These are phyloP conservation scores for Passalora sequoiae DNA, from an alignment of 2,329 filamentous ascomycete genomes.

Conservation along the genomic window DNA sequence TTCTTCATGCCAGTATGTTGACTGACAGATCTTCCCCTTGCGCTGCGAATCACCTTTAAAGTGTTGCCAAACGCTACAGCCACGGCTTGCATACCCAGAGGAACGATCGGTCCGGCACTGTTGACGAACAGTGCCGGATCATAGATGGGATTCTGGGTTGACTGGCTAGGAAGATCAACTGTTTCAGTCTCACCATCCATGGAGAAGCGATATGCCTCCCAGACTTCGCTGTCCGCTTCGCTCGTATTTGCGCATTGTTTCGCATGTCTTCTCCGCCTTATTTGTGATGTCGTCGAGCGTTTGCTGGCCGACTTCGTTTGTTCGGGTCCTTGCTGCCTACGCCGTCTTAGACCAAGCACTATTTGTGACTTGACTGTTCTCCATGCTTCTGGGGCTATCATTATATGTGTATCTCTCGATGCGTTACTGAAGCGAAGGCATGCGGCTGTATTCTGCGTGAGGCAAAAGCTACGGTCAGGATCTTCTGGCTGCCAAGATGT, in stretches of 20 bases:
- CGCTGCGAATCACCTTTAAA: constrained; percentile 57
- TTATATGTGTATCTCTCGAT: constrained; percentile 8
- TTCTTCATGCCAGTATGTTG: constrained; percentile 9
- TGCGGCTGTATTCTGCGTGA: constrained; percentile 9
- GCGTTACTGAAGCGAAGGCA: constrained; percentile 16
- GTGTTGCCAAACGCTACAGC: constrained; percentile 68
- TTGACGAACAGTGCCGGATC: constrained; percentile 55
- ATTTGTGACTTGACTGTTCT: constrained; percentile 19
- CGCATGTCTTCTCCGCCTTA: constrained; percentile 13
- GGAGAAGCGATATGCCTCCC: constrained; percentile 53
- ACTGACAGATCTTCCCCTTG: constrained; percentile 14
- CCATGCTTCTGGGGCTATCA: constrained; percentile 22
- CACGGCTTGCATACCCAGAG: constrained; percentile 59
- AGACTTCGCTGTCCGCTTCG: constrained; percentile 35
- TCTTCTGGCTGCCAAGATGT: constrained; percentile 26
- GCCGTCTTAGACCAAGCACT: constrained; percentile 26
- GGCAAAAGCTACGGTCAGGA: constrained; percentile 29
- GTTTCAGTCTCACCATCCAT: constrained; percentile 43
- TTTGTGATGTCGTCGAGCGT: constrained; percentile 8
- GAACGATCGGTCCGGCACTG: constrained; percentile 59
- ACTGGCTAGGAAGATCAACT: constrained; percentile 41
- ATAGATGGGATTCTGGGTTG: constrained; percentile 28
- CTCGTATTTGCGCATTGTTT: constrained; percentile 10
- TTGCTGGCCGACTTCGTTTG: neutral
- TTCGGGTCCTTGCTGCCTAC: constrained; percentile 13